Conservation (phyloP, 2,329 filamentous ascomycete species). For the Xylariaceae sp. region DNA sequence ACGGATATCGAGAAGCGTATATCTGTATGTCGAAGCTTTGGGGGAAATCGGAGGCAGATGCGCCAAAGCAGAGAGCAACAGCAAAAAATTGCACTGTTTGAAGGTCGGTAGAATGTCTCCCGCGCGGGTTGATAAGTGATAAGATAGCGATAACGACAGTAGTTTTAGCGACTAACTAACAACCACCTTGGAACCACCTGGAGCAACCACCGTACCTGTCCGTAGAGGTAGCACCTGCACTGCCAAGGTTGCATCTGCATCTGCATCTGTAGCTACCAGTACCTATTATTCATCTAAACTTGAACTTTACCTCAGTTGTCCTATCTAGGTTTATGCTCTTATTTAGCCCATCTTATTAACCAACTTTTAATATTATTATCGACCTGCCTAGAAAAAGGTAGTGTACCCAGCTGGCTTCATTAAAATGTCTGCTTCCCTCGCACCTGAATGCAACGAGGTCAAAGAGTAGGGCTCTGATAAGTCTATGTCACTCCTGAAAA, state of each 20-base stretch:
- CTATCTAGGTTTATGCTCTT: too few relatives aligned
- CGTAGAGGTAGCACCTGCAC: too few relatives aligned
- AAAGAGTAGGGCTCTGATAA: constrained; percentile 78
- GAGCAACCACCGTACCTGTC: too few relatives aligned
- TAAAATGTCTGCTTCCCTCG: constrained; percentile 89
- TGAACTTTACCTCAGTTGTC: too few relatives aligned
- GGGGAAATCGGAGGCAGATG: background rate
- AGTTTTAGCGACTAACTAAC: too few relatives aligned
- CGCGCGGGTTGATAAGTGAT: background rate
- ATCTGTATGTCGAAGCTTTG: too few relatives aligned
- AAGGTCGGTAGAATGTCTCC: background rate
- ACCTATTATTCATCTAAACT: too few relatives aligned
- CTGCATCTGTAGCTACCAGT: background rate
- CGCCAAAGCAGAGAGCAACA: background rate
- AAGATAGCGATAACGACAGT: constrained; percentile 4
- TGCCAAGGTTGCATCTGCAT: background rate
- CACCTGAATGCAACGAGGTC: constrained; percentile 91
- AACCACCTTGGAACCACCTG: too few relatives aligned
- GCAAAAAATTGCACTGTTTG: constrained; percentile 11
- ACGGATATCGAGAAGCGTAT: background rate
- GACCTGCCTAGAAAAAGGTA: background rate
- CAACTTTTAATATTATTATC: background rate
- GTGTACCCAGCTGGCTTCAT: background rate
- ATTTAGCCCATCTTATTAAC: too few relatives aligned
- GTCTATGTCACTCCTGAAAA: constrained; percentile 15